Conservation (phyloP, 306 rosid species). For the Mimosa pudica region DNA sequence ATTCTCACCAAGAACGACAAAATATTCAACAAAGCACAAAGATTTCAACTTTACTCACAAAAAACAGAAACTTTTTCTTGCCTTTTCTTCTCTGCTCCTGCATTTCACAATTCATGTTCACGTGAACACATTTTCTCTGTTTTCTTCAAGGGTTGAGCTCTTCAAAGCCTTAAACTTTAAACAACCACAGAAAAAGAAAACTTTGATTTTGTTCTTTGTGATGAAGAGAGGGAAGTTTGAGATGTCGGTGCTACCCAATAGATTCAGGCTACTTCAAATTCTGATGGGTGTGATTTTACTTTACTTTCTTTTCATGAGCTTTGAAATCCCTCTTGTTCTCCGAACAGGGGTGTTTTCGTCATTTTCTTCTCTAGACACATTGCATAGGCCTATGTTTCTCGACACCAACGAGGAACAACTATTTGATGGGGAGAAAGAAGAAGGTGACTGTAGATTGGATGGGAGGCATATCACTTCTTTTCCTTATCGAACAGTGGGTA, state of each 20-base stretch:
- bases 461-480: constrained; percentile 90
- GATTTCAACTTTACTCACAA: constrained; percentile 19
- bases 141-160: constrained; percentile 40
- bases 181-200: not conserved
- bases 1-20: not conserved
- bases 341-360: constrained; percentile 48
- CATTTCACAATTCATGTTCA: constrained; percentile 23
- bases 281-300: constrained; percentile 57
- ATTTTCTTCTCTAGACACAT: constrained; percentile 45
- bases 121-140: constrained; percentile 20
- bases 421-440: constrained; percentile 10
- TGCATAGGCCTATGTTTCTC: constrained; percentile 46
- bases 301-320: constrained; percentile 69
- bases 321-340: constrained; percentile 77
- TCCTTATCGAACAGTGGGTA: constrained; percentile 89
- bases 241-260: constrained; percentile 45
- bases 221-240: constrained; percentile 84
- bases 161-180: constrained; percentile 20
- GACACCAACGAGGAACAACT: constrained; percentile 45
- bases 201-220: constrained; percentile 12
- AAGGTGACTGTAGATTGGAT: not conserved
- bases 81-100: not conserved
- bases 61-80: not conserved
- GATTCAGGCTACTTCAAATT: constrained; percentile 70
- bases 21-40: constrained; percentile 23